These are phyloP conservation scores for Microthlaspi erraticum DNA, from an alignment of 345 rosid species.

Conservation along the genomic window DNA sequence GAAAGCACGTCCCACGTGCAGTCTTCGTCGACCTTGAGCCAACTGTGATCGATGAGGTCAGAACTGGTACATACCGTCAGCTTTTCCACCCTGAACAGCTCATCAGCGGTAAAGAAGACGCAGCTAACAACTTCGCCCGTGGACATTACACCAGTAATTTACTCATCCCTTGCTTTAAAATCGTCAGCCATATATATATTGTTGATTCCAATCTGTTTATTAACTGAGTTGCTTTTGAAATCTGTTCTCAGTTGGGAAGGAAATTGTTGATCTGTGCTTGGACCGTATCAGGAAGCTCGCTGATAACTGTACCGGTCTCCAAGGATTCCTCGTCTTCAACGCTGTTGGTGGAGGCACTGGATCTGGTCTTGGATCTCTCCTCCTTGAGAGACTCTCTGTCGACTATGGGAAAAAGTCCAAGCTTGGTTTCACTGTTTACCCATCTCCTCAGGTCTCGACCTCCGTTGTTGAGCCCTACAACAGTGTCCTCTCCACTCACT, in stretches of 20 bases:
- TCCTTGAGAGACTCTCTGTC: slow-evolving; percentile 73
- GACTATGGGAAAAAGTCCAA: slow-evolving; percentile 78
- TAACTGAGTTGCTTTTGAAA: background rate
- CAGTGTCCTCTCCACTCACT: slow-evolving; percentile 80
- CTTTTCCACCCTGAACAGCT: slow-evolving; percentile 70
- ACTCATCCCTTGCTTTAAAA: background rate
- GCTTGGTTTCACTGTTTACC: slow-evolving; percentile 81
- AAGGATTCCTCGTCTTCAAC: slow-evolving; percentile 79
- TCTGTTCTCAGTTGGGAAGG: slow-evolving; percentile 63
- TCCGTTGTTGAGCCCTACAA: slow-evolving; percentile 84
- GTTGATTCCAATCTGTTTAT: background rate
- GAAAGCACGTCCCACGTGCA: slow-evolving; percentile 85
- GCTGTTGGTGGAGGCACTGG: slow-evolving; percentile 90
- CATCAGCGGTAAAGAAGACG: slow-evolving; percentile 83
- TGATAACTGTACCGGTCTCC: slow-evolving; percentile 86
- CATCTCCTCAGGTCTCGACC: slow-evolving; percentile 80
- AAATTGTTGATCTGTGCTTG: slow-evolving; percentile 78
- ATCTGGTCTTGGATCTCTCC: slow-evolving; percentile 83
- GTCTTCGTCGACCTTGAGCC: slow-evolving; percentile 86
- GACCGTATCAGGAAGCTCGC: slow-evolving; percentile 82
- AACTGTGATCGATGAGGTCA: slow-evolving; percentile 73
- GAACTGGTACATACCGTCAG: slow-evolving; percentile 67
- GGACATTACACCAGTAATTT: slow-evolving; percentile 74
- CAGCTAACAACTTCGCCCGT: slow-evolving; percentile 88
- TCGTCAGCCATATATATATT: background rate